phyloP scores from a whole-genome alignment of 2,329 filamentous ascomycete species.

The Kalmusia sp. region DNA sequence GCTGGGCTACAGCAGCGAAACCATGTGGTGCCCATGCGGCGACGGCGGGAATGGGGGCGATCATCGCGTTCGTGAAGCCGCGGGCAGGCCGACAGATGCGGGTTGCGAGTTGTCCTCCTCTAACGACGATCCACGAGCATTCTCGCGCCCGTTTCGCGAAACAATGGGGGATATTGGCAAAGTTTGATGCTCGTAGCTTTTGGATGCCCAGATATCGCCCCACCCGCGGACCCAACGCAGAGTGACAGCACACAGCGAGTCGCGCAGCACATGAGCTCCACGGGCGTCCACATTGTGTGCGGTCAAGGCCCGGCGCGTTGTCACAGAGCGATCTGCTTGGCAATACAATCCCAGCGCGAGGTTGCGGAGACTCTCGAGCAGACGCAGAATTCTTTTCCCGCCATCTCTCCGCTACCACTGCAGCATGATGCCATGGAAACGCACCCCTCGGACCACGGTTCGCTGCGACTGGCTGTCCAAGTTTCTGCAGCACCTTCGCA shows the following conservation, averaged over 20 bases:
- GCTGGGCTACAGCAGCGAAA: conserved; percentile 2
- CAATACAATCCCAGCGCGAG: conserved; percentile 10
- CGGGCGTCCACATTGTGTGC: too few species aligned
- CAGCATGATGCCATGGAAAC: conserved; percentile 4
- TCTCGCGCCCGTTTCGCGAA: not conserved
- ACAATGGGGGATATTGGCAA: not conserved
- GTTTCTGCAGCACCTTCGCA: not conserved
- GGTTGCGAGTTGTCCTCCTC: not conserved
- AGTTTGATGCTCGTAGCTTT: not conserved
- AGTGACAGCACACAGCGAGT: conserved; percentile 1
- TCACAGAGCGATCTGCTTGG: conserved; percentile 7
- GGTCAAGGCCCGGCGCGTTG: not conserved
- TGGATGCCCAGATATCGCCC: not conserved
- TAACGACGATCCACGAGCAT: not conserved
- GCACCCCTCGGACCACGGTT: not conserved
- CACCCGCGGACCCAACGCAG: not conserved
- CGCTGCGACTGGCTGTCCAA: not conserved
- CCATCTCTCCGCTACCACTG: not conserved
- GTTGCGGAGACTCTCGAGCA: conserved; percentile 1
- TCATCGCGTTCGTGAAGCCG: not conserved
- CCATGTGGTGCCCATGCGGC: not conserved
- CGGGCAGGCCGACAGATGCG: not conserved
- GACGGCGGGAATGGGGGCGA: too few species aligned
- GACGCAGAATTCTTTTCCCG: not conserved
- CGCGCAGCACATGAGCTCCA: not conserved